Base-by-base conservation (phyloP, 768 basidiomycete genomes). In the Guyanaporus albipodus region DNA sequence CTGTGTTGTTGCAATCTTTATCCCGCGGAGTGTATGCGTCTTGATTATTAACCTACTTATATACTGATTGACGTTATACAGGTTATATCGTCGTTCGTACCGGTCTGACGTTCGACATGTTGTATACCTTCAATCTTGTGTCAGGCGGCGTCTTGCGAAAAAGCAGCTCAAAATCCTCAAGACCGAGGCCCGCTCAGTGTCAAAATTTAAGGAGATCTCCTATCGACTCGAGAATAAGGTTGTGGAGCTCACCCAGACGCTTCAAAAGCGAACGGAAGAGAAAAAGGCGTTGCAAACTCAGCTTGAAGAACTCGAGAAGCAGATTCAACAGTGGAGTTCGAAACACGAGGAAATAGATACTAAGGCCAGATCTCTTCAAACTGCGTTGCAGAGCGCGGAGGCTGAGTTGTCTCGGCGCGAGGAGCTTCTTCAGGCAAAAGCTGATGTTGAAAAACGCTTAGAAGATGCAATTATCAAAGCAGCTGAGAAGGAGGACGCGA, bases 221-320 rank as follows among this genome's bases (percentile, higher is more conserved):
- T 98, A 98, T 63, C 83, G 82, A 56, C 77, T 99, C 46, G 96
- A 99, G 73, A 99, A 98, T 77, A 99, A 98, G 71, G 96, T 99
- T 35, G 91, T 99, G 48, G 95, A 98, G 64, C 85, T 99, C 52
- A 98, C 96, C 0, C 96, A 99, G 64, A 82, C 73, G 14, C 78
- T 99, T 11, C 96, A 97, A 67, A 85, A 78, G 60, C 84, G 95
- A 38, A 93, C 85, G 3, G 79, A 81, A 48, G 95, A 99, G 72
- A 92, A 89, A 73, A 94, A 90, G 68, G 85, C 83, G 44, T 72
- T 98, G 35, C 83, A 87, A 54, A 71, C 68, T n/a, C 82, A 83
- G 58, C 75, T 98, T 37, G 66, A 71, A 18, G 81, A 86, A 32
- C 75, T 97, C 26, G 91, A 97, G 70, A 80, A 84, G 53, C 91